phyloP scores from a whole-genome alignment of 306 rosid species.

The Pueraria montana region DNA sequence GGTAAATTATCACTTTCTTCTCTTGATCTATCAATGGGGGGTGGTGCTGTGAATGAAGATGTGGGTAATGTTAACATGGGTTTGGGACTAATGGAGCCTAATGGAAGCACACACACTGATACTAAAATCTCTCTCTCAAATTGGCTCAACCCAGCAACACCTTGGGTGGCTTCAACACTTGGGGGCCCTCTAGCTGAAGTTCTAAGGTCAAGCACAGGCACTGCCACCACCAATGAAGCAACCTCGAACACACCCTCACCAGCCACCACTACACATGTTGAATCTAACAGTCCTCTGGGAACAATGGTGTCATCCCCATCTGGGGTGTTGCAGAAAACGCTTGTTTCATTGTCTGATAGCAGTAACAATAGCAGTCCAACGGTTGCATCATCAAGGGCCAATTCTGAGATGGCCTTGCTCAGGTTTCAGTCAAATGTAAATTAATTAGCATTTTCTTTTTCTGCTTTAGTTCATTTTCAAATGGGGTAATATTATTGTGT shows the following conservation, averaged over 20 bases:
- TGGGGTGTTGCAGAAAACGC: constrained; percentile 72
- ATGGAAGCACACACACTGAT: constrained; percentile 43
- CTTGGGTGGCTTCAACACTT: constrained; percentile 62
- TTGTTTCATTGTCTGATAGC: constrained; percentile 74
- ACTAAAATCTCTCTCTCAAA: constrained; percentile 48
- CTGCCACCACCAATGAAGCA: constrained; percentile 47
- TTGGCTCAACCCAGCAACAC: constrained; percentile 64
- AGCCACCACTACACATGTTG: constrained; percentile 49
- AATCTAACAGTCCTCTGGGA: constrained; percentile 55
- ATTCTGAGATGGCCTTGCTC: constrained; percentile 61
- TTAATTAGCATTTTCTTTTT: constrained; percentile 32
- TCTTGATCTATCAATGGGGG: constrained; percentile 78
- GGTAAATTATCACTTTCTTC: constrained; percentile 66
- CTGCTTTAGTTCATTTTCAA: background rate
- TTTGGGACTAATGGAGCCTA: constrained; percentile 53
- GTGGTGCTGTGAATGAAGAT: constrained; percentile 51
- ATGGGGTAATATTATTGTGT: constrained; percentile 12
- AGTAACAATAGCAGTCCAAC: constrained; percentile 77
- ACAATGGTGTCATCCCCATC: constrained; percentile 71
- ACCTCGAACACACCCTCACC: constrained; percentile 64
- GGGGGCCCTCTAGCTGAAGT: constrained; percentile 91
- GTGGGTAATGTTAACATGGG: constrained; percentile 57
- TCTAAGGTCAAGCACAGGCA: constrained; percentile 61
- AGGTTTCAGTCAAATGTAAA: constrained; percentile 57
- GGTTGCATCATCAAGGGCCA: constrained; percentile 60